Evolutionary conservation across 495 filamentous ascomycete species (phyloP).

Genomic region (Penicillium alfredii): DNA sequence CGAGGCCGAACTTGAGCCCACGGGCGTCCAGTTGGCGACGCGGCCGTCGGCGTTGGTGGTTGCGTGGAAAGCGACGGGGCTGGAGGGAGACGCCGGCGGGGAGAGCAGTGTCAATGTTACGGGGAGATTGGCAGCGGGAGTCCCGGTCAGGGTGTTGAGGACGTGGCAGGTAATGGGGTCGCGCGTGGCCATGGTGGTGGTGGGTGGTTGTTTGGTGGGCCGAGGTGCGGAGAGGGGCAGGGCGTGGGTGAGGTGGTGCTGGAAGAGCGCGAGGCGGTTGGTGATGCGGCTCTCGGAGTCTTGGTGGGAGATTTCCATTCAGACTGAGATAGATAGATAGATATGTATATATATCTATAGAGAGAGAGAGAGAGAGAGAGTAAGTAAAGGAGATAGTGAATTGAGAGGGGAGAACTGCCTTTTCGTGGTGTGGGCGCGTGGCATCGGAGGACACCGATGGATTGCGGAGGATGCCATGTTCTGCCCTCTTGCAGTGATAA

Average conservation of each 20-base stretch:
- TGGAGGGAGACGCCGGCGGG: conserved; percentile 21
- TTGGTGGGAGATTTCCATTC: conserved; percentile 26
- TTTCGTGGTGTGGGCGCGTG: conserved; percentile 23
- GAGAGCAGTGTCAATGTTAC: conserved; percentile 50
- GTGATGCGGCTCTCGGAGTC: conserved; percentile 23
- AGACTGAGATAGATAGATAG: too few relatives aligned
- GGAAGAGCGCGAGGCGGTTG: conserved; percentile 35
- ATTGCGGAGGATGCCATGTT: conserved; percentile 39
- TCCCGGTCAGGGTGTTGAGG: conserved; percentile 61
- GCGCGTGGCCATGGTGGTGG: conserved; percentile 36
- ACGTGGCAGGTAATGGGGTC: conserved; percentile 76
- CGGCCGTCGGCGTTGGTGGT: conserved; percentile 83
- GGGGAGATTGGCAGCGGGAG: conserved; percentile 52
- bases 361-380: neutral
- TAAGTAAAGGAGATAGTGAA: conserved; percentile 1
- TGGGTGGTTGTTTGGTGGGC: conserved; percentile 17
- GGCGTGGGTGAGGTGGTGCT: conserved; percentile 27
- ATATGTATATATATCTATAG: too few relatives aligned
- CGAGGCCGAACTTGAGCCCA: conserved; percentile 35
- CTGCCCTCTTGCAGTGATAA: conserved; percentile 6
- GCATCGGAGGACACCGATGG: conserved; percentile 41
- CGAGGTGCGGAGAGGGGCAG: conserved; percentile 11
- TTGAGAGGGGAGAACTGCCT: conserved; percentile 7
- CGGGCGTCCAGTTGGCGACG: conserved; percentile 68
- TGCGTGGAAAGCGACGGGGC: conserved; percentile 50